A percentile compares a stretch with the other conserved stretches of the same genome.
phyloP scores from a whole-genome alignment of 257 asterid species.

The Ligustrum vulgare region DNA sequence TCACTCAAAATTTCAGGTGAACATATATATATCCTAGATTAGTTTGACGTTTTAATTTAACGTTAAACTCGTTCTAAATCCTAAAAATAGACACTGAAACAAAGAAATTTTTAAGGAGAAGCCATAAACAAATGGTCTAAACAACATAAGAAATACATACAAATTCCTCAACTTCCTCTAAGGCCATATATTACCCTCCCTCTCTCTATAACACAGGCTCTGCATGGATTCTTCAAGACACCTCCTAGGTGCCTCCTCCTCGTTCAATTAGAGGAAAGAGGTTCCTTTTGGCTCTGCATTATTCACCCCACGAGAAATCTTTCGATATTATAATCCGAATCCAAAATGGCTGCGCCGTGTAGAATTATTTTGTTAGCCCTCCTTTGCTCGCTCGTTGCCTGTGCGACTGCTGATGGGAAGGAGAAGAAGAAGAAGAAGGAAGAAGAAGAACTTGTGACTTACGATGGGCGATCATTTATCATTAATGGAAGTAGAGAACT shows the following conservation, averaged over 20 bases:
- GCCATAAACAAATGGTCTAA: slow-evolving; percentile 10
- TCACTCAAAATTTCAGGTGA: background rate
- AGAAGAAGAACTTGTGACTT: slow-evolving; percentile 34
- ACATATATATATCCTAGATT: background rate
- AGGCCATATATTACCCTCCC: slow-evolving; percentile 22
- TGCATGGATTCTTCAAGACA: slow-evolving; percentile 36
- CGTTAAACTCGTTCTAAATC: slow-evolving; percentile 5
- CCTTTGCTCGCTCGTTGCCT: slow-evolving; percentile 24
- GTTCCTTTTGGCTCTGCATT: slow-evolving; percentile 10
- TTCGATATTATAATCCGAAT: background rate
- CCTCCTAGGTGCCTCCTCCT: slow-evolving; percentile 26
- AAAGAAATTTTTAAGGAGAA: background rate
- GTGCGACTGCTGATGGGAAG: slow-evolving; percentile 13
- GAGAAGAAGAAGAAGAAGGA: background rate
- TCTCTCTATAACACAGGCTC: slow-evolving; percentile 17
- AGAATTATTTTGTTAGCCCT: slow-evolving; percentile 24
- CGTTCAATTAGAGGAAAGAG: slow-evolving; percentile 17
- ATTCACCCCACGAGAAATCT: background rate
- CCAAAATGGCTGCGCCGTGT: slow-evolving; percentile 20
- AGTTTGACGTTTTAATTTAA: background rate
- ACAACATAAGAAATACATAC: background rate
- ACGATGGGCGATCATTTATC: slow-evolving; percentile 68
- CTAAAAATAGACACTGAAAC: slow-evolving; percentile 26
- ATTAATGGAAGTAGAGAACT: slow-evolving; percentile 68
- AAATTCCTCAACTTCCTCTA: slow-evolving; percentile 31